Evolutionary conservation across 169 alveolate species (phyloP), one percentile per base, ranked within the genome.

Genomic region (Perkinsus olseni): DNA sequence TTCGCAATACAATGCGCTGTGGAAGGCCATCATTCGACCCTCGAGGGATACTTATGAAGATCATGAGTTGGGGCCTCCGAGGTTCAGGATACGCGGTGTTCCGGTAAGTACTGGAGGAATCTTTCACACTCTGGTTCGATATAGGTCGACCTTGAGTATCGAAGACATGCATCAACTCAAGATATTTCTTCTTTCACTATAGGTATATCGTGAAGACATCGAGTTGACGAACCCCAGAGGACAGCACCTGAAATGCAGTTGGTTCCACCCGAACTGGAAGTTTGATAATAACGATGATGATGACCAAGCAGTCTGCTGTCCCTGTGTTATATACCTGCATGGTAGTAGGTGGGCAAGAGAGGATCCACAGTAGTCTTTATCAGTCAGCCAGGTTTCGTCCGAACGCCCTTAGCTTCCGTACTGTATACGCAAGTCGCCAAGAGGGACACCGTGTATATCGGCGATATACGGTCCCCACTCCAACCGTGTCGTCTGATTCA

Each of bases 311-410:
- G 82, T 6, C 28, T 4, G 82, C 98, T 90, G 96, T 24, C 99
- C 98, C 21, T 96, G 98, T 92, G 97, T 97, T 0, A 94, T 97
- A n/a, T 97, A 96, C 93, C 92, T 97, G 40, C 99, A 97, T 92
- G 98, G 98, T 1, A 97, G 96, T 62, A 62, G 31, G 1, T 62
- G n/a, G n/a, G n/a, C n/a, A n/a, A 21, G 91, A 91, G 96, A 91
- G 96, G 97, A 36, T 92, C 96, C 13, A 91, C 97, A 74, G 48
- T 96, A 37, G 28, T 21, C 1, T 28, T 13, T 3, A 21, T 62
- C 82, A 62, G 1, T 62, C 62, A 62, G 17, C 0, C 82, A 24
- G 37, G 34, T 62, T 62, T 28, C 36, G 17, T 62, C 10, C 31
- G 82, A 62, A 0, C 34, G 31, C 31, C 17, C 1, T 13, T 62